These are phyloP conservation scores for Fusarium torreyae DNA, from an alignment of 2,329 filamentous ascomycete genomes.

Conservation along the genomic window DNA sequence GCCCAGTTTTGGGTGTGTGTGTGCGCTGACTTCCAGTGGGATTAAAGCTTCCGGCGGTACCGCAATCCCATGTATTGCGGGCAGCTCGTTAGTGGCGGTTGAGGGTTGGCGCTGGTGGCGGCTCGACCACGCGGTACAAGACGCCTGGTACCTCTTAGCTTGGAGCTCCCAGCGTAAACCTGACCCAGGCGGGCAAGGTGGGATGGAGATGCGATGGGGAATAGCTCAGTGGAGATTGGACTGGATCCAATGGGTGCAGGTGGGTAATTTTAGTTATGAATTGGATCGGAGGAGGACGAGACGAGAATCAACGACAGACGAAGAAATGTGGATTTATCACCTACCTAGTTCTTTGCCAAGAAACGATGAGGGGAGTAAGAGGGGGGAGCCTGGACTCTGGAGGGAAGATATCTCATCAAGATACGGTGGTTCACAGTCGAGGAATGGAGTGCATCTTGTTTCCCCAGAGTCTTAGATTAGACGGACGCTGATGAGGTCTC, in stretches of 20 bases:
- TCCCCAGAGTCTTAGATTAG: slow-evolving; percentile 44
- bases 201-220: slow-evolving; percentile 41
- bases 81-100: slow-evolving; percentile 42
- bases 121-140: slow-evolving; percentile 40
- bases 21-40: slow-evolving; percentile 33
- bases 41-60: slow-evolving; percentile 29
- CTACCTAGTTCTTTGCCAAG: slow-evolving; percentile 5
- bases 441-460: slow-evolving; percentile 38
- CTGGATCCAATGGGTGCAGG: slow-evolving; percentile 20
- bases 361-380: slow-evolving; percentile 4
- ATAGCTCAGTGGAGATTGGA: slow-evolving; percentile 43
- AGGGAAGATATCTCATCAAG: background rate
- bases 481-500: slow-evolving; percentile 23
- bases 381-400: background rate
- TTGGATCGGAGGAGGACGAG: slow-evolving; percentile 33
- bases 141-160: slow-evolving; percentile 36
- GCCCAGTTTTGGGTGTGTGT: slow-evolving; percentile 45
- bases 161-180: slow-evolving; percentile 4
- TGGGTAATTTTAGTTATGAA: slow-evolving; percentile 30
- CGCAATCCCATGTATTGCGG: slow-evolving; percentile 23
- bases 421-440: slow-evolving; percentile 5
- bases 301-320: slow-evolving; percentile 22
- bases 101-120: slow-evolving; percentile 40
- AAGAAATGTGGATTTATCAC: slow-evolving; percentile 43
- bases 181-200: slow-evolving; percentile 28